These are phyloP conservation scores for Mimosa pudica DNA, from an alignment of 306 rosid species.

Conservation along the genomic window DNA sequence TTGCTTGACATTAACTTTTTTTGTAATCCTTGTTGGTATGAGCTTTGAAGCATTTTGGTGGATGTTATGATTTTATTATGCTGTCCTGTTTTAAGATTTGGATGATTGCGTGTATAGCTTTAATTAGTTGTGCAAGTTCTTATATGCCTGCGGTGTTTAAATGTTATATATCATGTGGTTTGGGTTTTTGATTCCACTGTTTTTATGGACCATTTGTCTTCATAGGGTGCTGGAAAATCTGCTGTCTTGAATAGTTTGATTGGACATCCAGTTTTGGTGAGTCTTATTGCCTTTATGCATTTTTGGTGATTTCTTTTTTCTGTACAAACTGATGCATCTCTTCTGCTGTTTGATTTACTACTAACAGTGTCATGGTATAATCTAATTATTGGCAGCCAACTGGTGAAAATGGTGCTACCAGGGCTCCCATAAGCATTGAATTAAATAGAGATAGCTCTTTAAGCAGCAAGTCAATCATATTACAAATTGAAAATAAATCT, in stretches of 20 bases:
- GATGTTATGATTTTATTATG: neutral
- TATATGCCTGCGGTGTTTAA: neutral
- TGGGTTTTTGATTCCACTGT: neutral
- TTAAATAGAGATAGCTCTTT: constrained; percentile 80
- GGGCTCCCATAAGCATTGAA: constrained; percentile 93
- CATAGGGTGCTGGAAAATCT: constrained; percentile 95
- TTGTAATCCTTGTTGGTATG: constrained; percentile 12
- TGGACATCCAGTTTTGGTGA: constrained; percentile 98
- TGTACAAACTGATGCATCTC: neutral
- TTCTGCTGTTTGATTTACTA: neutral
- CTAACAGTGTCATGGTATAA: constrained; percentile 9
- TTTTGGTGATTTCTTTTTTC: neutral
- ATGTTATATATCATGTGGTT: neutral
- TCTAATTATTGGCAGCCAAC: constrained; percentile 67
- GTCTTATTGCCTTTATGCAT: constrained; percentile 19
- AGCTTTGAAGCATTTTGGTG: neutral
- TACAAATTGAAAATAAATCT: constrained; percentile 92
- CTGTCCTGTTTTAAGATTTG: neutral
- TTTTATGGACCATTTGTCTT: constrained; percentile 28
- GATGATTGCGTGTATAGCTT: neutral
- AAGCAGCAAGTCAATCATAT: constrained; percentile 83
- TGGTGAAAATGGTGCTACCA: constrained; percentile 97
- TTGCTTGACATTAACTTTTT: neutral
- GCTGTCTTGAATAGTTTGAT: constrained; percentile 89
- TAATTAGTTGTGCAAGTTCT: neutral